Evolutionary conservation across 202 grass and related monocot species (phyloP).

Genomic region (Musa balbisiana): DNA sequence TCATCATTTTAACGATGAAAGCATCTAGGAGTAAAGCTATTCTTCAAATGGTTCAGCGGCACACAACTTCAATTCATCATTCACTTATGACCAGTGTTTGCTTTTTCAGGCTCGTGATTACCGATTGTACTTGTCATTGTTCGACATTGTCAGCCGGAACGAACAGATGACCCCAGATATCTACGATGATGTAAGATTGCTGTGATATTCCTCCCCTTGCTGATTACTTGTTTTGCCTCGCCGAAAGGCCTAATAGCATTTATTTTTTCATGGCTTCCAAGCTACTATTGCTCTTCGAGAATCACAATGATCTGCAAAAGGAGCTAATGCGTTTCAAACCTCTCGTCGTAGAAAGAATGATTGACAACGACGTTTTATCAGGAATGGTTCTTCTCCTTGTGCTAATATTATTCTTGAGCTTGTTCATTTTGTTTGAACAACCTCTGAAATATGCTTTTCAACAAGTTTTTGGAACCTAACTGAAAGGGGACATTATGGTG

Average conservation of each 20-base stretch:
- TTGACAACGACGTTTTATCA: conserved; percentile 3
- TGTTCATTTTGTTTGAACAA: no score
- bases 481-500: no score
- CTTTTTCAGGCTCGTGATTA: conserved; percentile 54
- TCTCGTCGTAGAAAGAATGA: conserved; percentile 16
- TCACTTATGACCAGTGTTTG: conserved; percentile 7
- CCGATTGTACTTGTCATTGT: conserved; percentile 60
- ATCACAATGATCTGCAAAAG: conserved; percentile 47
- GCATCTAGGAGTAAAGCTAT: no score
- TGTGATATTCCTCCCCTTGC: neutral
- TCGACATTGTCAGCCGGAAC: conserved; percentile 64
- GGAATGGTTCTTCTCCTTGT: no score
- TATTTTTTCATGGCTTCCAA: conserved; percentile 26
- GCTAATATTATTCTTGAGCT: no score
- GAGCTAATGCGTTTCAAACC: conserved; percentile 69
- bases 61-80: neutral
- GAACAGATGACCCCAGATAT: conserved; percentile 40
- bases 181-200: conserved; percentile 38
- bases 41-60: neutral
- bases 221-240: conserved; percentile 4
- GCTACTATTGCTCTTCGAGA: conserved; percentile 56
- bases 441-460: no score
- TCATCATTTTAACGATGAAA: no score
- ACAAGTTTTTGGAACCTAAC: no score
- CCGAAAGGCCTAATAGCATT: neutral